Evolutionary conservation across 306 rosid species (phyloP).

Genomic region (Vigna mungo): DNA sequence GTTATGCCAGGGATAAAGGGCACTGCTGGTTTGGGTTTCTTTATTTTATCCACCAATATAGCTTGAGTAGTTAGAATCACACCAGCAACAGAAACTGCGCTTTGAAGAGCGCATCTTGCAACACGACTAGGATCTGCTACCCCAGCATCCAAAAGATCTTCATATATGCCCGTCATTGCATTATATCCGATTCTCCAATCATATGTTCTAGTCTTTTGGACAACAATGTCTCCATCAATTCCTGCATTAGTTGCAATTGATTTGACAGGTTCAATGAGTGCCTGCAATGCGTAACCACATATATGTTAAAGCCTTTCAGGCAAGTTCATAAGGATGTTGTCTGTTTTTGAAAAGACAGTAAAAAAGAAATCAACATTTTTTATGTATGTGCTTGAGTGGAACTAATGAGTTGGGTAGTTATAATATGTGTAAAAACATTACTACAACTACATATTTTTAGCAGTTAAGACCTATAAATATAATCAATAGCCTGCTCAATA

Average conservation of each 20-base stretch:
- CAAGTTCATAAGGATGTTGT: slow-evolving; percentile 2
- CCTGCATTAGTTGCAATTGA: slow-evolving; percentile 89
- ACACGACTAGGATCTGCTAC: slow-evolving; percentile 91
- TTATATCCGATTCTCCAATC: slow-evolving; percentile 88
- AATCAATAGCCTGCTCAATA: neutral
- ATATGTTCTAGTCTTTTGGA: slow-evolving; percentile 69
- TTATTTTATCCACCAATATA: slow-evolving; percentile 75
- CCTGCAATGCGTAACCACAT: slow-evolving; percentile 59
- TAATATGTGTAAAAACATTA: neutral
- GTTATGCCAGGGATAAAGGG: slow-evolving; percentile 83
- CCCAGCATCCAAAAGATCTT: slow-evolving; percentile 88
- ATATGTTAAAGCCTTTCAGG: slow-evolving; percentile 26
- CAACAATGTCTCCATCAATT: slow-evolving; percentile 83
- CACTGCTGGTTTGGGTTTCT: slow-evolving; percentile 62
- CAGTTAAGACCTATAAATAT: neutral
- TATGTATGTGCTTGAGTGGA: neutral
- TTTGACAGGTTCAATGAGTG: slow-evolving; percentile 89
- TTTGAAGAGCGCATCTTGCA: slow-evolving; percentile 91
- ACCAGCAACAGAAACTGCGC: slow-evolving; percentile 85
- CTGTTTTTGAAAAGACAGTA: neutral
- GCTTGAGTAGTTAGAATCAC: slow-evolving; percentile 88
- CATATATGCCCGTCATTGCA: slow-evolving; percentile 79
- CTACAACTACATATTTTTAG: neutral
- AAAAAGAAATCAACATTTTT: neutral
- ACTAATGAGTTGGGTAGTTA: neutral